phyloP scores from a whole-genome alignment of 257 asterid genomes.

The Gardenia jasminoides region DNA sequence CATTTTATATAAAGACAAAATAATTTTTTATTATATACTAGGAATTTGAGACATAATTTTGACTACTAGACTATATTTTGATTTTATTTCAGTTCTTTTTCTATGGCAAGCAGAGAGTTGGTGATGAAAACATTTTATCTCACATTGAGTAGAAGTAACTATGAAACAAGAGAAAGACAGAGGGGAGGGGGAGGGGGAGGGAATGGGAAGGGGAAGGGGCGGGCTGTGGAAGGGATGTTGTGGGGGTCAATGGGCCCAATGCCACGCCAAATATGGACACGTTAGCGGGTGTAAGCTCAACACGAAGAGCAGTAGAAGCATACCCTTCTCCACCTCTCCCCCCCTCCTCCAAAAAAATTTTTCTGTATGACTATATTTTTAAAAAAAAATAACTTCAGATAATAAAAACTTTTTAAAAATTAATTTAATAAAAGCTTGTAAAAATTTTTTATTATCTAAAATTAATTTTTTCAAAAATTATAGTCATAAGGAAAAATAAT shows the following conservation, averaged over 20 bases:
- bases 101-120: slow-evolving; percentile 35
- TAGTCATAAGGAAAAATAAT: too few relatives aligned
- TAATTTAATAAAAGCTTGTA: too few relatives aligned
- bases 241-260: slow-evolving; percentile 53
- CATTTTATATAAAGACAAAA: neutral
- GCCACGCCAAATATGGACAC: slow-evolving; percentile 52
- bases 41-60: slow-evolving; percentile 19
- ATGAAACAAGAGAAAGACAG: slow-evolving; percentile 31
- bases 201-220: neutral
- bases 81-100: slow-evolving; percentile 25
- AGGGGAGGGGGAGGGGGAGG: neutral
- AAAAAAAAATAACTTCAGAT: neutral
- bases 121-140: slow-evolving; percentile 52
- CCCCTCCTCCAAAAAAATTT: neutral
- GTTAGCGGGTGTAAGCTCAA: slow-evolving; percentile 48
- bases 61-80: slow-evolving; percentile 24
- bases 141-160: slow-evolving; percentile 41
- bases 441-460: too few relatives aligned
- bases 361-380: neutral
- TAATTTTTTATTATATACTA: neutral
- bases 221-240: too few relatives aligned
- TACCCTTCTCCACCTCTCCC: neutral
- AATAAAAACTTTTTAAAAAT: neutral
- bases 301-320: slow-evolving; percentile 10
- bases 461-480: too few relatives aligned